Evolutionary conservation across 2,329 filamentous ascomycete genomes (phyloP).

Genomic region (Pseudogymnoascus sp.): DNA sequence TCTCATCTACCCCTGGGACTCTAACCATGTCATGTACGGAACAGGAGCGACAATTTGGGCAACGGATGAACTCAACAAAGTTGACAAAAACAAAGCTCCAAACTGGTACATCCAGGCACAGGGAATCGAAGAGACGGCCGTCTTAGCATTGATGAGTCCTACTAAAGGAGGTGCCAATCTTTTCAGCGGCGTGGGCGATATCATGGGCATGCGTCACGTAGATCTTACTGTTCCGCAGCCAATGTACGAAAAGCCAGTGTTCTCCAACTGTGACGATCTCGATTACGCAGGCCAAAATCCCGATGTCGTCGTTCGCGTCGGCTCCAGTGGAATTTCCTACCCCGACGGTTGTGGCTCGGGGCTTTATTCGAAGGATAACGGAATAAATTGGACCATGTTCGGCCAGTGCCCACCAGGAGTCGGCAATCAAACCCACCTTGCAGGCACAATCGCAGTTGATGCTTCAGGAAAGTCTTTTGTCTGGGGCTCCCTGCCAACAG

Average conservation of each 20-base stretch:
- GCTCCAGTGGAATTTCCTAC: conserved; percentile 12
- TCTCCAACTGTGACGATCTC: conserved; percentile 18
- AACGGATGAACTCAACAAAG: conserved; percentile 7
- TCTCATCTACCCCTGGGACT: neutral
- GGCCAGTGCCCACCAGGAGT: conserved; percentile 11
- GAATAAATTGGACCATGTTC: conserved; percentile 12
- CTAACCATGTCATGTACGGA: neutral
- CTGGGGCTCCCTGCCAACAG: conserved; percentile 9
- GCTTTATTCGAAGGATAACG: conserved; percentile 15
- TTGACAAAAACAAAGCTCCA: conserved; percentile 12
- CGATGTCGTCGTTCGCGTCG: conserved; percentile 12
- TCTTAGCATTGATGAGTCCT: conserved; percentile 16
- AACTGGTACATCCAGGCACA: conserved; percentile 18
- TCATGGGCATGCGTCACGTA: conserved; percentile 21
- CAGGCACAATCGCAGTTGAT: conserved; percentile 14
- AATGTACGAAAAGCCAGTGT: conserved; percentile 16
- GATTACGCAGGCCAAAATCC: conserved; percentile 22
- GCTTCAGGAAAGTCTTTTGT: conserved; percentile 15
- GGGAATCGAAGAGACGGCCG: conserved; percentile 23
- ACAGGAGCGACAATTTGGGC: neutral
- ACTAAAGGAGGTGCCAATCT: conserved; percentile 19
- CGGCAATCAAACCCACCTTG: conserved; percentile 11
- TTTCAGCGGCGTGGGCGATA: conserved; percentile 21
- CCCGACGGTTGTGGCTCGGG: conserved; percentile 12
- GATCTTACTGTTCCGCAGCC: conserved; percentile 16